phyloP scores from a whole-genome alignment of 2,329 filamentous ascomycete species.

The Gnomoniopsis sp. region DNA sequence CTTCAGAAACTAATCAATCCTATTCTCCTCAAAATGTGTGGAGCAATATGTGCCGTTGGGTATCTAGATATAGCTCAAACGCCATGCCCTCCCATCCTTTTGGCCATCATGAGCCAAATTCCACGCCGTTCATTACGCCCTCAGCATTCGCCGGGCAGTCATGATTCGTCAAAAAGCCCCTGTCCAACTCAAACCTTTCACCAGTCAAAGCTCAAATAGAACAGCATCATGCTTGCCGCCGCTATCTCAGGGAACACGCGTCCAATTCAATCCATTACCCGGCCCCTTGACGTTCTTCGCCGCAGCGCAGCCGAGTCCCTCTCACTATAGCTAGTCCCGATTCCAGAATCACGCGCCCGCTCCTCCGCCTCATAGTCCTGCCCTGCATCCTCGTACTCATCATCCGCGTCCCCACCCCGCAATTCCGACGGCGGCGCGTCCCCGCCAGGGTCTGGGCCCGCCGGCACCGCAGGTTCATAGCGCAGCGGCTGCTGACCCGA shows the following conservation, averaged over 20 bases:
- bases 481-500: conserved; percentile 16
- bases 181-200: not conserved
- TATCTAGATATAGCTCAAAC: not conserved
- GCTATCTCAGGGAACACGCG: not conserved
- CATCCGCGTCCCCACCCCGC: conserved; percentile 34
- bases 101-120: not conserved
- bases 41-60: not conserved
- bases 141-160: not conserved
- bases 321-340: conserved; percentile 51
- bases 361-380: conserved; percentile 24
- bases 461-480: conserved; percentile 24
- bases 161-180: not conserved
- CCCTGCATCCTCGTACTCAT: conserved; percentile 24
- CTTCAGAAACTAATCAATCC: not conserved
- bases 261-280: not conserved
- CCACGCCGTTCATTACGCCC: too few species aligned
- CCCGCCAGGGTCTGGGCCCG: conserved; percentile 12
- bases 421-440: conserved; percentile 20
- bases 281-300: conserved; percentile 10
- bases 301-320: conserved; percentile 9
- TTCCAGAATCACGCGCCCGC: conserved; percentile 41
- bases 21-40: not conserved
- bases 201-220: too few species aligned
- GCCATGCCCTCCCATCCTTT: not conserved
- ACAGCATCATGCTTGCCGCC: too few species aligned